phyloP scores from a whole-genome alignment of 768 basidiomycete genomes.

The Russula ochroleuca region DNA sequence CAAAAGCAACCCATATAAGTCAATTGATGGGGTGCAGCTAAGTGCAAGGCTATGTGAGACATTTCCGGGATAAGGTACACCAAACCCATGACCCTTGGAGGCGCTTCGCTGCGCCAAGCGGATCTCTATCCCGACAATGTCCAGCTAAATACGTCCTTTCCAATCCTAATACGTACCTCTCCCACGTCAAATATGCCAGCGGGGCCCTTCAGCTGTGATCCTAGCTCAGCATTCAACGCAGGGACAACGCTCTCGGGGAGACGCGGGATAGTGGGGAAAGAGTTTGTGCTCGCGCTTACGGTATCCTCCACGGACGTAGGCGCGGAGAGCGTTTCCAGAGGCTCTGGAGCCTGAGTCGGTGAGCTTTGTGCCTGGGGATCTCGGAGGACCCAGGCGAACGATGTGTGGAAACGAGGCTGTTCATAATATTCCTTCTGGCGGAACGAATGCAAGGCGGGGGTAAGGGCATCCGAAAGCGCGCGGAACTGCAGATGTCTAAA shows the following conservation, averaged over 20 bases:
- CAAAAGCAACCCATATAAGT: no score
- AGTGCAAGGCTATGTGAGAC: no score
- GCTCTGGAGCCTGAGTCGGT: not conserved
- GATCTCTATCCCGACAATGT: not conserved
- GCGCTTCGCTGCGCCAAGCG: not conserved
- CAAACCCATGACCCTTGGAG: no score
- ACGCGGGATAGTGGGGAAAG: not conserved
- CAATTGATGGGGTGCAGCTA: no score
- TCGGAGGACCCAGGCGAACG: constrained; percentile 83
- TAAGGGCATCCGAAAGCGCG: constrained; percentile 50
- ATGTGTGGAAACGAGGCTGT: constrained; percentile 81
- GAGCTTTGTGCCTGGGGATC: constrained; percentile 29
- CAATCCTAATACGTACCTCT: constrained; percentile 15
- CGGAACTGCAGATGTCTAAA: constrained; percentile 48
- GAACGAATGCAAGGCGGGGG: constrained; percentile 52
- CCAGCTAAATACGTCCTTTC: constrained; percentile 16
- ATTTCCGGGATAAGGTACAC: no score
- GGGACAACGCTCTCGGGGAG: constrained; percentile 12
- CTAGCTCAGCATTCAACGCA: constrained; percentile 6
- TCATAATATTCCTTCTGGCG: constrained; percentile 78
- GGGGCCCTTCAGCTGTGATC: not conserved
- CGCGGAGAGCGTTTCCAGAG: not conserved
- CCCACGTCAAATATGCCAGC: constrained; percentile 4
- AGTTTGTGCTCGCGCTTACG: constrained; percentile 1
- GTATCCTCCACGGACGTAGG: not conserved